Conservation (phyloP, 2,329 filamentous ascomycete genomes). For the Hyphodiscus sp. region DNA sequence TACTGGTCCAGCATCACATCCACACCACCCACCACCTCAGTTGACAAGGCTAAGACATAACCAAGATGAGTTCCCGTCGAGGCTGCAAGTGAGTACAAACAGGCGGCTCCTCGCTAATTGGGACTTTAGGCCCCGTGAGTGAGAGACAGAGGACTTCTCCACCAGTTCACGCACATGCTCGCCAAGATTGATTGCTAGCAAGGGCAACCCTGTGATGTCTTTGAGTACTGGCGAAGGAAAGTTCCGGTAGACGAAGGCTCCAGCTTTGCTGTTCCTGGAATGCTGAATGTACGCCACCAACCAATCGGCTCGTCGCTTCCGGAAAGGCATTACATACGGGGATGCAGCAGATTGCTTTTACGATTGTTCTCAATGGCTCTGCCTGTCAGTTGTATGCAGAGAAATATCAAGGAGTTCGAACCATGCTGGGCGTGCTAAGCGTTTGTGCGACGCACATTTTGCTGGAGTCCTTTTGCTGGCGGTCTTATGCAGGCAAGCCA, state of each 20-base stretch:
- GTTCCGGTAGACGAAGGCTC: conserved; percentile 8
- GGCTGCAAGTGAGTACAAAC: conserved; percentile 21
- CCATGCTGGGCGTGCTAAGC: background rate
- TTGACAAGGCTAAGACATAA: conserved; percentile 11
- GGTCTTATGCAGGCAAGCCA: conserved; percentile 1
- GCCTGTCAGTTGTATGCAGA: too few species aligned
- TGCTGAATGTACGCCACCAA: conserved; percentile 10
- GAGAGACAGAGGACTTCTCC: conserved; percentile 15
- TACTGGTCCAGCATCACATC: background rate
- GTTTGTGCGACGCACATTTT: background rate
- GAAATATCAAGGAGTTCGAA: too few species aligned
- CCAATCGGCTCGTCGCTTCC: background rate
- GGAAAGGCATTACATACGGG: background rate
- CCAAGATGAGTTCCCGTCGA: conserved; percentile 18
- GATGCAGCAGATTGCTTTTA: too few species aligned
- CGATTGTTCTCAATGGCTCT: too few species aligned
- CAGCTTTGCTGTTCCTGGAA: conserved; percentile 7
- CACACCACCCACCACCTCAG: background rate
- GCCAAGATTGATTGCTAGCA: conserved; percentile 2
- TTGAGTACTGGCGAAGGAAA: conserved; percentile 9
- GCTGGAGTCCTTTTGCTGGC: background rate
- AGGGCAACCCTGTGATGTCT: conserved; percentile 2
- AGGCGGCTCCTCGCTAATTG: conserved; percentile 3
- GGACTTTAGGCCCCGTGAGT: conserved; percentile 5
- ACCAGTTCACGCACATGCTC: conserved; percentile 26